phyloP scores from a whole-genome alignment of 129 eudicot species.

The Lactuca saligna region DNA sequence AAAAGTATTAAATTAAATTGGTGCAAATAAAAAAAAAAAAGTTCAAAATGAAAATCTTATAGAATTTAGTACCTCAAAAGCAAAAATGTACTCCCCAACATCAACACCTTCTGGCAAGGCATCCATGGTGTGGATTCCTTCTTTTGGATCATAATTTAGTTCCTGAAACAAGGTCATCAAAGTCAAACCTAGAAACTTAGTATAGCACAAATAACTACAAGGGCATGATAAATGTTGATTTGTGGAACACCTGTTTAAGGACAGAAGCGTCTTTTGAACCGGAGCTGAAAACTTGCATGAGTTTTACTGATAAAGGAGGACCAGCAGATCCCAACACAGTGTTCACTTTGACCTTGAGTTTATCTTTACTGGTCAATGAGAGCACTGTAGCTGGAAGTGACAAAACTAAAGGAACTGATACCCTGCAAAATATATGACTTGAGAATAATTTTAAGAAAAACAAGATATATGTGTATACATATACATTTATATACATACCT shows the following conservation, averaged over 20 bases:
- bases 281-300: constrained; percentile 65
- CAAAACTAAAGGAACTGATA: constrained; percentile 66
- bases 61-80: constrained; percentile 61
- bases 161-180: constrained; percentile 46
- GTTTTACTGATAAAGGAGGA: constrained; percentile 76
- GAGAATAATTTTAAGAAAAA: constrained; percentile 5
- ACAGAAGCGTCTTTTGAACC: constrained; percentile 77
- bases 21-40: constrained; percentile 2
- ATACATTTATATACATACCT: constrained; percentile 47
- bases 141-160: constrained; percentile 59
- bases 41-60: background rate
- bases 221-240: constrained; percentile 8
- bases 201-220: background rate
- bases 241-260: constrained; percentile 60
- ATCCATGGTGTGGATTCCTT: constrained; percentile 61
- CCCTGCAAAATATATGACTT: constrained; percentile 47
- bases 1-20: constrained; percentile 4
- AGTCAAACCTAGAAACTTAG: constrained; percentile 15
- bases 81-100: constrained; percentile 68
- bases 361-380: constrained; percentile 65
- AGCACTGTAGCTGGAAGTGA: constrained; percentile 87
- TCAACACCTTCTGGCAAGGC: constrained; percentile 72
- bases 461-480: background rate
- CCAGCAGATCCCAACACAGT: constrained; percentile 70
- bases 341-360: constrained; percentile 73